Conservation (phyloP, 768 basidiomycete genomes). For the Zangia roseola region DNA sequence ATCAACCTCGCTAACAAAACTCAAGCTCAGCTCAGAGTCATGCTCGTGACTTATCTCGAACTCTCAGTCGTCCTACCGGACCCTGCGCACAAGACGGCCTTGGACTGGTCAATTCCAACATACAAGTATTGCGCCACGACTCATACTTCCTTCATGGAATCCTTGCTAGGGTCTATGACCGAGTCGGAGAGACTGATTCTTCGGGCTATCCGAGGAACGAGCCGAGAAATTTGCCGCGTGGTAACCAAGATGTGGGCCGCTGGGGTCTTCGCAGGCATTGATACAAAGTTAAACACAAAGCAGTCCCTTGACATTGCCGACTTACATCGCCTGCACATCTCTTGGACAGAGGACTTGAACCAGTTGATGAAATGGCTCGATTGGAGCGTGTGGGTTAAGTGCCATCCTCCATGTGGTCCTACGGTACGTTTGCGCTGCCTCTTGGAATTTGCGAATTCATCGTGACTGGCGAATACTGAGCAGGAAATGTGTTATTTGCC, state of each 20-base stretch:
- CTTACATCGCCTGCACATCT: constrained; percentile 7
- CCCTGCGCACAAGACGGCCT: not conserved
- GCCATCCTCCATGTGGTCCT: constrained; percentile 42
- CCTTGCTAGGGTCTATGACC: constrained; percentile 15
- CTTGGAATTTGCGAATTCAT: not conserved
- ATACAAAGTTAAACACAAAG: constrained; percentile 8
- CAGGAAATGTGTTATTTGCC: constrained; percentile 4
- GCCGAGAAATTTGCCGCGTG: constrained; percentile 44
- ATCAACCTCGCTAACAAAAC: constrained; percentile 2
- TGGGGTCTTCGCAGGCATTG: constrained; percentile 27
- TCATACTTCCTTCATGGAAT: constrained; percentile 18
- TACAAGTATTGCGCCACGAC: constrained; percentile 31
- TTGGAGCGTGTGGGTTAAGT: constrained; percentile 51
- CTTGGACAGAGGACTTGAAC: constrained; percentile 30
- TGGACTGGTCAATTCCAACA: constrained; percentile 30
- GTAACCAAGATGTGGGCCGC: constrained; percentile 47
- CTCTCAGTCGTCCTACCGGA: constrained; percentile 5
- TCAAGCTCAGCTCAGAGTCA: constrained; percentile 25
- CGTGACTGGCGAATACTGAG: not conserved
- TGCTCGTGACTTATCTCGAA: constrained; percentile 29
- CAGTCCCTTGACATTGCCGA: not conserved
- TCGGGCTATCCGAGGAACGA: constrained; percentile 31
- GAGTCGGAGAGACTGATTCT: constrained; percentile 29
- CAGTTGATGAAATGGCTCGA: constrained; percentile 48
- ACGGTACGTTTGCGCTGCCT: constrained; percentile 32